Base-by-base conservation (phyloP, 352 stramenopile genomes). In the Phytophthora citricola region DNA sequence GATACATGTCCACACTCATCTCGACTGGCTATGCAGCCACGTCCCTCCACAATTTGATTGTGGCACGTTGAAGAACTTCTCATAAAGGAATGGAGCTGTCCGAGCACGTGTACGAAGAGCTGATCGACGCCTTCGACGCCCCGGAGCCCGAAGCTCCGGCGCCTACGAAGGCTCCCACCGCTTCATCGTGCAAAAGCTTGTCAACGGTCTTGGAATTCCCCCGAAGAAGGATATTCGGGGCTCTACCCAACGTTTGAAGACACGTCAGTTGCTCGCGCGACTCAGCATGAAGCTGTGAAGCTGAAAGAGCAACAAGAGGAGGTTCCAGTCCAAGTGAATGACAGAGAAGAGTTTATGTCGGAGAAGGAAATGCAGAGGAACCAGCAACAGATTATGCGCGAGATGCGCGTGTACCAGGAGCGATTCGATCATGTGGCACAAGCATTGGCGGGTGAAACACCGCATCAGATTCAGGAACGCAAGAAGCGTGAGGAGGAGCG, bases 71-170 rank as follows among this genome's bases (percentile, higher is more conserved):
- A 66, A 65, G 47, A 63, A 50, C n/a, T 26, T 40, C 22, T 17
- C 11, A 36, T 17, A 5, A 5, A 41, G 66, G 24, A 7, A 75
- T 72, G 67, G 50, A 72, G 31, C 20, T 56, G 1, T 20, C 22
- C 1, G 79, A 89, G 56, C 71, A 75, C 9, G 66, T 56, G 27
- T 75, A 83, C 57, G 85, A 89, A 34, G 71, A 68, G 51, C 61
- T 91, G 2, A 93, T 93, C 22, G 82, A 91, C 71, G 82, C 76
- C 39, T 93, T 93, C 53, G 85, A 93, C 50, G 66, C 56, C 24
- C 17, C 17, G 17, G 47, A 60, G n/a, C 26, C 43, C 17, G 15
- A 63, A 44, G 44, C 12, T 22, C 43, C 14, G 24, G 17, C 20
- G 34, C 20, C 45, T 67, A 63, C 36, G 11, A 51, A 63, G 40